Conservation (phyloP, 495 filamentous ascomycete species). For the Aspergillus funiculosus region DNA sequence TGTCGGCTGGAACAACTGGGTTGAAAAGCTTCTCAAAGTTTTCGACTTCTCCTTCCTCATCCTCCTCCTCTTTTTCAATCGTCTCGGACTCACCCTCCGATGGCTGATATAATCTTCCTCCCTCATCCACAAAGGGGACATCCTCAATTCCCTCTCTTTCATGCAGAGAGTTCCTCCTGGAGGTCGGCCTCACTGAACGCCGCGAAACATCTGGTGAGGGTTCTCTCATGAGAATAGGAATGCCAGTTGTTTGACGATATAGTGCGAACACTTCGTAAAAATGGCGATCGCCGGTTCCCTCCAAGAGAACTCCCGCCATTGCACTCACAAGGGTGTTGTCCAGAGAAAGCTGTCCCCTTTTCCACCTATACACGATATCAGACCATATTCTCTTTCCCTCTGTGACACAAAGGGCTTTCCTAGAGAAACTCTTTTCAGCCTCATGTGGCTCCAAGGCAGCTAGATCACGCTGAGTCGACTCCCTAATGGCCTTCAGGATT, state of each 20-base stretch:
- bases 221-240: conserved; percentile 42
- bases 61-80: conserved; percentile 18
- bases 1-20: conserved; percentile 19
- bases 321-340: conserved; percentile 68
- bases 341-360: conserved; percentile 55
- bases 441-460: conserved; percentile 23
- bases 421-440: conserved; percentile 32
- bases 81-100: conserved; percentile 6
- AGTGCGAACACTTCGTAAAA: conserved; percentile 65
- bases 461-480: conserved; percentile 27
- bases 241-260: conserved; percentile 68
- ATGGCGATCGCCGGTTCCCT: conserved; percentile 52
- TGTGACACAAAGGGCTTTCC: conserved; percentile 35
- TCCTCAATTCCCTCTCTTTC: conserved; percentile 12
- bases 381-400: conserved; percentile 70
- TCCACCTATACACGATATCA: conserved; percentile 71
- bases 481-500: conserved; percentile 65
- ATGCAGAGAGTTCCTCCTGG: not conserved
- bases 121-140: conserved; percentile 34
- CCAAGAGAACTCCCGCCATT: conserved; percentile 68
- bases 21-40: conserved; percentile 36
- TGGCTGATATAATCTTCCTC: conserved; percentile 12
- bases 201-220: conserved; percentile 12
- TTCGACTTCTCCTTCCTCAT: conserved; percentile 25
- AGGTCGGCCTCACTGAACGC: not conserved